These are phyloP conservation scores for Cyberlindnera galapagoensis DNA, from an alignment of 805 yeast genomes.

Conservation along the genomic window DNA sequence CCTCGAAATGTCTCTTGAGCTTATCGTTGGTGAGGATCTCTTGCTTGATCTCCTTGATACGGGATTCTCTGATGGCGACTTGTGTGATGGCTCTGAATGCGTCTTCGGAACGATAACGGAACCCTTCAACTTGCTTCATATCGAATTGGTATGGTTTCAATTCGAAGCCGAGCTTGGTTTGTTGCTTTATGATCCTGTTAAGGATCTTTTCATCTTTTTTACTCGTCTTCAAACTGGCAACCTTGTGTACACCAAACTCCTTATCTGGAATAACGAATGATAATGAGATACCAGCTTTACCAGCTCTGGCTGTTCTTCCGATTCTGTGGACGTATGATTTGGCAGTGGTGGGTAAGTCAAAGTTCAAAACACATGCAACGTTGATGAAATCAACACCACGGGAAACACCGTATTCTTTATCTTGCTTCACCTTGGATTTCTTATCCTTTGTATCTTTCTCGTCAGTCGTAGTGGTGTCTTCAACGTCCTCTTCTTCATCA, in stretches of 20 bases:
- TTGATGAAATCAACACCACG: slow-evolving; percentile 96
- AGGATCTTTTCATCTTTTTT: slow-evolving; percentile 84
- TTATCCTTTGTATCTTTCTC: slow-evolving; percentile 9
- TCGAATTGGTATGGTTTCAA: slow-evolving; percentile 87
- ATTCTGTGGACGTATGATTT: slow-evolving; percentile 88
- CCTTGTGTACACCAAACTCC: slow-evolving; percentile 84
- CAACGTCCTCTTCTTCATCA: slow-evolving; percentile 33
- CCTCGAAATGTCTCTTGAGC: slow-evolving; percentile 90
- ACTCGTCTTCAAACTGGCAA: slow-evolving; percentile 63
- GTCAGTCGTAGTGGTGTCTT: slow-evolving; percentile 12
- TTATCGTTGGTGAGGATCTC: slow-evolving; percentile 86
- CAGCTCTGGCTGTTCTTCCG: slow-evolving; percentile 98
- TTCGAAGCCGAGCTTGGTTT: slow-evolving; percentile 64
- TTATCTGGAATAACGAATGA: slow-evolving; percentile 83
- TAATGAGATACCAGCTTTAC: slow-evolving; percentile 89
- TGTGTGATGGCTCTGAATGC: slow-evolving; percentile 93
- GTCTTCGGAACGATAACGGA: slow-evolving; percentile 94
- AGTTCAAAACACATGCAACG: slow-evolving; percentile 93
- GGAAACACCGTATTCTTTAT: slow-evolving; percentile 86
- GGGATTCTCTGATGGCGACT: slow-evolving; percentile 86
- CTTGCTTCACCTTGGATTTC: slow-evolving; percentile 35
- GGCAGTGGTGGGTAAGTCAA: slow-evolving; percentile 87
- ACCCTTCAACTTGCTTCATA: slow-evolving; percentile 86
- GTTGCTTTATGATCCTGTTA: slow-evolving; percentile 69
- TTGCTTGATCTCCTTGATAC: slow-evolving; percentile 79